Evolutionary conservation across 176 grass and related monocot species (phyloP), one percentile per base, ranked within the genome.

Genomic region (Thalia dealbata): DNA sequence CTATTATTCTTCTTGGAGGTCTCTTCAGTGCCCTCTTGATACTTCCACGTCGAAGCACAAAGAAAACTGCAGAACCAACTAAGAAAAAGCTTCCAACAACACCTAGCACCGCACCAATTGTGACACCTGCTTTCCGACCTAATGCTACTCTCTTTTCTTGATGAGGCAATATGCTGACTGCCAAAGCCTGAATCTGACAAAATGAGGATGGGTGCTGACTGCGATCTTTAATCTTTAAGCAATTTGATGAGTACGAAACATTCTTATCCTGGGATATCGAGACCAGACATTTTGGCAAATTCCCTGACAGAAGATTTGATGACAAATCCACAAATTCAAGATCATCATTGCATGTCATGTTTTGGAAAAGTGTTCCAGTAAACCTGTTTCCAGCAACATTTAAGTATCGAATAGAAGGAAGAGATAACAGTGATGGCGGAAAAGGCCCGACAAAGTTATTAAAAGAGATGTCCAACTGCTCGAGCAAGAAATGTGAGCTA

Each of bases 101-200:
- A 14, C 84, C 89, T 71, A 51, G 59, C 0, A 78, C 89, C 24
- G 86, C 50, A 75, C 93, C 81, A 28, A 62, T 54, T 22, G 79
- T 67, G 25, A 84, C 29, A 23, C 73, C 75, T 0, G 76, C 52
- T 0, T 79, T 86, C 11, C 44, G 12, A 24, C 26, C 61, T 29
- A 55, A 35, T 62, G 43, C 27, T 67, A 32, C 83, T 77, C 70
- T 88, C 69, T 14, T 78, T 46, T 74, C 51, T 21, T 90, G 81
- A 52, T 77, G 68, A 6, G 84, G 80, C 48, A 80, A 32, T 73
- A 96, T 96, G 28, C 86, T 86, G 29, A 85, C 93, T 29, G 93
- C 93, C 78, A 96, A 52, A 21, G 93, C 93, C 18, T 96, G 86
- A 69, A 80, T 96, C 82, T 92, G 89, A 43, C 93, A 96, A 84